Conservation (phyloP, 1,284 basidiomycete species). For the Coniophora puteana region DNA sequence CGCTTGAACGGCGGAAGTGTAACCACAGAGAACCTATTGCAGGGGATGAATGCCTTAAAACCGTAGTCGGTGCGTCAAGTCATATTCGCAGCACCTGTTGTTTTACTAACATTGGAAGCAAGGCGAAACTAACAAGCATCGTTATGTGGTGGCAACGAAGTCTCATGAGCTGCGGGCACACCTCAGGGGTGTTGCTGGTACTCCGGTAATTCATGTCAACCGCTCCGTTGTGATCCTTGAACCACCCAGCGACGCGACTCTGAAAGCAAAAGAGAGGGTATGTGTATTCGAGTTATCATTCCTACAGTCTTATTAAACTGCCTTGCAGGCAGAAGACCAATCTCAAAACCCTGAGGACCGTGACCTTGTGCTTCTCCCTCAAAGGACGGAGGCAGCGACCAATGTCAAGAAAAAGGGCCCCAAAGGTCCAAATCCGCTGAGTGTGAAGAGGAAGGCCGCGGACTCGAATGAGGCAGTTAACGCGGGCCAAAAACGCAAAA, state of each 20-base stretch:
- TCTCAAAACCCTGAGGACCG: conserved; percentile 43
- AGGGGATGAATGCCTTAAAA: conserved; percentile 80
- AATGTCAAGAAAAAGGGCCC: conserved; percentile 59
- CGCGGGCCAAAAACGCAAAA: too few species aligned
- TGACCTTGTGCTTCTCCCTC: conserved; percentile 39
- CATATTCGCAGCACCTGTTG: conserved; percentile 4
- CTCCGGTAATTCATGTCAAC: conserved; percentile 87
- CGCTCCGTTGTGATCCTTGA: conserved; percentile 89
- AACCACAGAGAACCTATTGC: conserved; percentile 86
- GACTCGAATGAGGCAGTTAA: too few species aligned
- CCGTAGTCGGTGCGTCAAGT: conserved; percentile 70
- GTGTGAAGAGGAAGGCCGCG: conserved; percentile 81
- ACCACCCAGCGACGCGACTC: conserved; percentile 76
- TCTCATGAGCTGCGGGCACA: conserved; percentile 62
- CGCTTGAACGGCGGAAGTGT: conserved; percentile 89
- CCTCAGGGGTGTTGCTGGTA: conserved; percentile 71
- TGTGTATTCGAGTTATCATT: conserved; percentile 19
- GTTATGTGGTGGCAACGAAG: conserved; percentile 85
- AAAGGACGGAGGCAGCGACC: conserved; percentile 30
- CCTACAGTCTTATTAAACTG: conserved; percentile 4
- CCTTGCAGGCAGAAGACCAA: conserved; percentile 46
- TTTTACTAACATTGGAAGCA: conserved; percentile 10
- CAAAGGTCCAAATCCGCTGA: conserved; percentile 91
- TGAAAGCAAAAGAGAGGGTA: conserved; percentile 64
- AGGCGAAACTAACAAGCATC: conserved; percentile 89